Evolutionary conservation across 768 basidiomycete genomes (phyloP).

Genomic region (Psilocybe subaeruginosa): DNA sequence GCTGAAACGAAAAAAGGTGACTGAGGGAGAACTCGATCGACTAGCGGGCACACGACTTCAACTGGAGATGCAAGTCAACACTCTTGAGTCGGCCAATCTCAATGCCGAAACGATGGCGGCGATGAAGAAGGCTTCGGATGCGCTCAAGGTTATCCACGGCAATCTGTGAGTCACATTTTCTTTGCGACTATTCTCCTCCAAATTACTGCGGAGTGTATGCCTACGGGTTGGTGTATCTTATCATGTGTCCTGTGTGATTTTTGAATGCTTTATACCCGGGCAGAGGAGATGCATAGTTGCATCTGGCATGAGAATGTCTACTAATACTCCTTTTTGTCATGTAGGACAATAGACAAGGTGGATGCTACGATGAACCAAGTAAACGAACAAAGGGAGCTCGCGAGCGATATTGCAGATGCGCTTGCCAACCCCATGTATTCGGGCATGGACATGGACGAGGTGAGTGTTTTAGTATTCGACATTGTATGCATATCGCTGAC

Average conservation of each 20-base stretch:
- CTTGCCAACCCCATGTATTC: constrained; percentile 73
- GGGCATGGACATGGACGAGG: constrained; percentile 72
- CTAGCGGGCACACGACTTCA: constrained; percentile 86
- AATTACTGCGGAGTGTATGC: background rate
- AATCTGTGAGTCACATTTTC: constrained; percentile 67
- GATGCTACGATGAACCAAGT: constrained; percentile 88
- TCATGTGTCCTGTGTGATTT: background rate
- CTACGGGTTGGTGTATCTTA: background rate
- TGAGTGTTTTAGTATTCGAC: constrained; percentile 33
- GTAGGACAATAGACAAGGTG: constrained; percentile 84
- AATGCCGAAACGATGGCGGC: constrained; percentile 97
- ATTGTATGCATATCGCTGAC: constrained; percentile 7
- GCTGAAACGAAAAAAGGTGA: constrained; percentile 90
- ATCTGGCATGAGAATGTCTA: background rate
- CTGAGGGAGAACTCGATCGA: constrained; percentile 84
- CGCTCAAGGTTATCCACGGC: constrained; percentile 87
- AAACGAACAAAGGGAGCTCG: constrained; percentile 88
- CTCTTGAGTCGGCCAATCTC: constrained; percentile 95
- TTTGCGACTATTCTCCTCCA: background rate
- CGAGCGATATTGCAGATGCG: constrained; percentile 89
- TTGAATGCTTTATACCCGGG: background rate
- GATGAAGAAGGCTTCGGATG: constrained; percentile 95
- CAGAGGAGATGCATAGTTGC: background rate
- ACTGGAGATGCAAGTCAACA: constrained; percentile 95
- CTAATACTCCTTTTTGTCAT: constrained; percentile 1